Evolutionary conservation across 257 asterid species (phyloP), one percentile per base, ranked within the genome.

Genomic region (Capsicum baccatum): DNA sequence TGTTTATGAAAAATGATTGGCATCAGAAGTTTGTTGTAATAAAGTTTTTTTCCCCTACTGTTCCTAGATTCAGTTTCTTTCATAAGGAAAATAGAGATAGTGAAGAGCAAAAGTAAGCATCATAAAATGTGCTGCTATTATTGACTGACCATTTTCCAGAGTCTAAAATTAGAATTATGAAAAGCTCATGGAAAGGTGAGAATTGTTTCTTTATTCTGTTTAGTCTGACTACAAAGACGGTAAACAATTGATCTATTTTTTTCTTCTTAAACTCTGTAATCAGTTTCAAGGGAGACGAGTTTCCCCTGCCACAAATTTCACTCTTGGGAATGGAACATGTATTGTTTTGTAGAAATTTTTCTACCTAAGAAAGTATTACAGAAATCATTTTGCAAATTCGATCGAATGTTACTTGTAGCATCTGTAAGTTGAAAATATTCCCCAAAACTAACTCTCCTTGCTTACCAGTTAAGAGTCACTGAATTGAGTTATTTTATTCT

Each of bases 1-100:
- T 62, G 84, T 60, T 17, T n/a, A 2, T 17, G 56, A 59, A 81
- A 44, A 17, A 21, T 60, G 76, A 60, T 7, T 0, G 9, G 62
- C 56, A 9, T 50, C 78, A 1, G 78, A 67, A 60, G 44, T 81
- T 59, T 26, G 42, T 1, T 62, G 84, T 81, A 81, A 60, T 67
- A 81, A 82, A 74, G 81, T 44, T 74, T 2, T 62, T 13, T 74
- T 73, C 13, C 48, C 12, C 19, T 5, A 48, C 17, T 47, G 59
- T 52, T 76, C 9, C 82, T 78, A 52, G 50, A 78, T 54, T 54
- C 64, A 13, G 58, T 44, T 1, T 71, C 17, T 44, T 0, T 48
- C 59, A n/a, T 59, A 71, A 48, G 3, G 37, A 54, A 52, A 26
- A 63, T 52, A 26, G 62, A 26, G 63, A 54, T 4, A 26, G 64